Base-by-base conservation (phyloP, 352 stramenopile species). In the Aphanomyces euteiches region DNA sequence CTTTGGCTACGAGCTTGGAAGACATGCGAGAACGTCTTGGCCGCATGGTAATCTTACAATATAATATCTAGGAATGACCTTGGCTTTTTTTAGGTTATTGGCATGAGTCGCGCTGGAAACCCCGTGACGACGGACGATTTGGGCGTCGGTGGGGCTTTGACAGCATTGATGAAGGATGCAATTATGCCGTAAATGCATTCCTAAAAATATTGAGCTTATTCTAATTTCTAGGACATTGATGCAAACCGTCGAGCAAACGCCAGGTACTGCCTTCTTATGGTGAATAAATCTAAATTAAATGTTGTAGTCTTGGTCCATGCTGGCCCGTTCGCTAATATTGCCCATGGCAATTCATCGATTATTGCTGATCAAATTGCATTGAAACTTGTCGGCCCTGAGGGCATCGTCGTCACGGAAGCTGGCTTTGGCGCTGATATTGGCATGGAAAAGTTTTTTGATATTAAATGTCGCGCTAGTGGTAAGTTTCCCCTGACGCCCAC, bases 361-460 rank as follows among this genome's bases (percentile, higher is more conserved):
- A 92, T 99, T 39, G 96, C 97, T 1, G 96, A 99, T 78, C 88
- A 98, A 74, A 92, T 99, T 72, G 96, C 96, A 2, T 77, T 93
- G 12, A 92, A 92, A 66, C 83, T 99, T n/a, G 95, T 97, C 0
- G 96, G 96, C 8, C 43, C 85, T 57, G 93, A 99, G 41, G 96
- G 96, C 19, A 99, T 95, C 63, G 93, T 98, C 39, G 90, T 99
- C 36, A 99, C 97, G 0, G 96, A 99, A 76, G 97, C 95, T n/a
- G 97, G 97, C 10, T 99, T 99, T 74, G 97, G 97, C 40, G 97
- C 97, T 7, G 96, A 98, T 73, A 98, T 99, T 70, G 92, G 90
- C 64, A 96, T 97, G 82, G 92, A 98, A 74, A 98, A 99, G 79
- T 99, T 99, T 77, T 99, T 99, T 79, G 98, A 99, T 84, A 99